Base-by-base conservation (phyloP, 2,329 filamentous ascomycete genomes). In the Pseudogymnoascus sp. region DNA sequence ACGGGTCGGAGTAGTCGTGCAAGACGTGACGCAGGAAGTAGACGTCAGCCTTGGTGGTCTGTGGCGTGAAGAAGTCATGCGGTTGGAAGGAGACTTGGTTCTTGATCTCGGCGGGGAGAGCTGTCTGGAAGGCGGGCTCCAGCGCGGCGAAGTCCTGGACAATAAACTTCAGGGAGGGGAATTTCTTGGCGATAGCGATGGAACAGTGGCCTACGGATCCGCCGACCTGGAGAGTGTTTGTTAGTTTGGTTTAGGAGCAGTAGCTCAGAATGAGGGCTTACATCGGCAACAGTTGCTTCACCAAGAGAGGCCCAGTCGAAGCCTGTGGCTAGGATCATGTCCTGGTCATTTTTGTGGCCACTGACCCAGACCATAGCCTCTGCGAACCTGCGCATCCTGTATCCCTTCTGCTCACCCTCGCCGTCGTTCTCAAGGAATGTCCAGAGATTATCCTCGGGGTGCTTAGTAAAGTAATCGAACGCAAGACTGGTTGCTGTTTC, bases 1-100 rank as follows among this genome's bases (percentile, higher is more conserved):
- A 72, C n/a, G 73, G 72, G 25, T 81, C 76, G 0, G 78, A 74
- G 77, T 78, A 80, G 69, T 81, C 77, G 67, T 82, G 80, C 31
- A 82, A 70, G 60, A 82, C 78, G 69, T 74, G 73, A 16, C 78
- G 76, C 62, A 82, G 71, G 62, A 80, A 72, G 69, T 80, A 81
- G 11, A 79, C 72, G 28, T 77, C 76, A 4, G 77, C 79, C 12
- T 67, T 60, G 1, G 78, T 69, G 3, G 76, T 74, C 68, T 82
- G 79, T 7, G 74, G 73, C 6, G 70, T 68, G 66, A 81, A 78
- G 66, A 82, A 78, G 67, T 80, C 74, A 69, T 82, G 77, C 4
- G 67, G 72, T 64, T 73, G 70, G 69, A 73, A 70, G 3, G 60
- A n/a, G 10, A 74, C 65, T 23, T 67, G 67, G 11, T 40, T 31